Conservation (phyloP, 192 early-diverging fungal species). For the Gaertneriomyces sp. region DNA sequence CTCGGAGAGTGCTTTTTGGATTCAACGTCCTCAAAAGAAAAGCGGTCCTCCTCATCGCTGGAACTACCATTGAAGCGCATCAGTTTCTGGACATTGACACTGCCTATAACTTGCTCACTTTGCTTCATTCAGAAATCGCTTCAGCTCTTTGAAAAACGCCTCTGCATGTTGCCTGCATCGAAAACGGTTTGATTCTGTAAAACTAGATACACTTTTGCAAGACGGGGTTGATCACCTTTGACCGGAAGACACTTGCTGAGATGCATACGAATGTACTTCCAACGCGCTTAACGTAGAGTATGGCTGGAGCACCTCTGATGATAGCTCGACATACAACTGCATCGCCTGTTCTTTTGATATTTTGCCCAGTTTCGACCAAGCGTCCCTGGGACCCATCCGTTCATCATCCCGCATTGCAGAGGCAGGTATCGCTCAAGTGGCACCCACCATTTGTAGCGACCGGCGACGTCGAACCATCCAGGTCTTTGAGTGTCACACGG, state of each 20-base stretch:
- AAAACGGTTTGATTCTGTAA: neutral
- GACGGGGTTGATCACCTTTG: neutral
- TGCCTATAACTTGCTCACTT: neutral
- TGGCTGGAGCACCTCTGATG: neutral
- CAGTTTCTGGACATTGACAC: neutral
- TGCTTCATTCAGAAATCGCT: neutral
- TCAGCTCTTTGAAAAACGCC: neutral
- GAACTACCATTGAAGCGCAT: neutral
- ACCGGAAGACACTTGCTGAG: neutral
- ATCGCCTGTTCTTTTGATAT: conserved; percentile 2
- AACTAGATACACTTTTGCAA: neutral
- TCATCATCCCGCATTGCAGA: neutral
- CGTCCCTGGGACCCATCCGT: neutral
- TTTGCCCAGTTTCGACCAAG: neutral
- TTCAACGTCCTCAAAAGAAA: conserved; percentile 6
- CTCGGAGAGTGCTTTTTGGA: neutral
- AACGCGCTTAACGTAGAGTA: neutral
- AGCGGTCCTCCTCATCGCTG: conserved; percentile 10
- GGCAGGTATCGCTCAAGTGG: neutral
- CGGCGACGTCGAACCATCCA: conserved; percentile 9
- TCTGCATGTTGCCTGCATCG: neutral
- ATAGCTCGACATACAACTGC: conserved; percentile 1
- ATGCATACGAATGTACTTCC: neutral
- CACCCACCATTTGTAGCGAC: conserved; percentile 6
- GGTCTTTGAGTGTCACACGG: conserved; percentile 5